These are phyloP conservation scores for Sarocladium strictum DNA, from an alignment of 2,329 filamentous ascomycete genomes.

Conservation along the genomic window DNA sequence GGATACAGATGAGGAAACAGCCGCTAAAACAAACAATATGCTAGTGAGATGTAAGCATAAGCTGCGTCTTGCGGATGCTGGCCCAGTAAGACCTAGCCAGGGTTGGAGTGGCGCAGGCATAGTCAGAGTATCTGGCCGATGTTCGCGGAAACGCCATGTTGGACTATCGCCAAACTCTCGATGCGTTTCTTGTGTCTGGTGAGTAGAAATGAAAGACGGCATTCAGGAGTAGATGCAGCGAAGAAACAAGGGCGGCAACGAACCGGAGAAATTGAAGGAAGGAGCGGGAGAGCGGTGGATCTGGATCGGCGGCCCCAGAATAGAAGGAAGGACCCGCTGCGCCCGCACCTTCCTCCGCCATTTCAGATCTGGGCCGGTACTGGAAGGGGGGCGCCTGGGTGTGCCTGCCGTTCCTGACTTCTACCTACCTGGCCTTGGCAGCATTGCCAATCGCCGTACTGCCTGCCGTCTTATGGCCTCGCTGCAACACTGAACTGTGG, in stretches of 20 bases:
- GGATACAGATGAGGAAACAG: too few species aligned
- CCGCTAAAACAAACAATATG: too few species aligned
- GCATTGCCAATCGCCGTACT: neutral
- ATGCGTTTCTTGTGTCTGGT: neutral
- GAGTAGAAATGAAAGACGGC: too few species aligned
- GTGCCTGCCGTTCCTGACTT: neutral
- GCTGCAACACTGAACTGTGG: neutral
- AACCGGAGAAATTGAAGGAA: neutral
- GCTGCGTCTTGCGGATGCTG: too few species aligned
- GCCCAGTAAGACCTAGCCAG: too few species aligned
- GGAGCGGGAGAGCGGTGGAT: neutral
- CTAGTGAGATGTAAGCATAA: neutral
- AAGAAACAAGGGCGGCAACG: too few species aligned
- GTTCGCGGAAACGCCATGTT: too few species aligned
- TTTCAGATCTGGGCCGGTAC: neutral
- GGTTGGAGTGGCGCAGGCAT: constrained; percentile 21
- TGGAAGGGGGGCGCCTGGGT: too few species aligned
- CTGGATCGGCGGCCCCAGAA: neutral
- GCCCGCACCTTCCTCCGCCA: neutral
- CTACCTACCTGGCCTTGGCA: too few species aligned
- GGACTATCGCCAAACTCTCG: too few species aligned
- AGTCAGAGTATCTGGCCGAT: constrained; percentile 18
- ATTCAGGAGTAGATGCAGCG: too few species aligned
- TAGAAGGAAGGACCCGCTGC: neutral
- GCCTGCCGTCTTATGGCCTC: neutral